phyloP scores from a whole-genome alignment of 176 grass and related monocot species.

The Oryza officinalis region DNA sequence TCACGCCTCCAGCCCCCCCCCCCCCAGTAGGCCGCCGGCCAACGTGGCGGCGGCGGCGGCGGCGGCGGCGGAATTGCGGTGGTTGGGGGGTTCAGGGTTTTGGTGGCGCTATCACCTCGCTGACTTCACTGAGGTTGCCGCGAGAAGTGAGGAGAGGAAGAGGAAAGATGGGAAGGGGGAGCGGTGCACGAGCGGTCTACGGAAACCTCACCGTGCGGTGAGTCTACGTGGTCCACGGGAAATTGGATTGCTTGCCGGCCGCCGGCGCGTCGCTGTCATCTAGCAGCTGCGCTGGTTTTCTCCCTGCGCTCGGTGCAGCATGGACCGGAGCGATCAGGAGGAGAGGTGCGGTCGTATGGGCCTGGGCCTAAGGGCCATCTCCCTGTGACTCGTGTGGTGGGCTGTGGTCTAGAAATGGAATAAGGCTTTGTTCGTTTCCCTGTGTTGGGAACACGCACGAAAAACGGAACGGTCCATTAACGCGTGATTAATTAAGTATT shows the following conservation, averaged over 20 bases:
- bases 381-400: too few species aligned
- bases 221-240: constrained; percentile 32
- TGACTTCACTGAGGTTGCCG: background rate
- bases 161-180: background rate
- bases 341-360: background rate
- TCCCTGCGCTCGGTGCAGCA: background rate
- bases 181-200: constrained; percentile 36
- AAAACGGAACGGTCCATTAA: too few species aligned
- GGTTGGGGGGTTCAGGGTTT: constrained; percentile 47
- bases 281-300: background rate
- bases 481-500: too few species aligned
- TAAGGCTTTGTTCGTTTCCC: too few species aligned
- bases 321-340: background rate
- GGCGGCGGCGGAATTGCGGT: background rate
- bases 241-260: background rate
- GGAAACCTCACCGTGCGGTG: background rate
- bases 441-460: too few species aligned
- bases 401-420: background rate
- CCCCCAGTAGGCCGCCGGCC: background rate
- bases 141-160: background rate
- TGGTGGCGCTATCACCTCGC: constrained; percentile 33
- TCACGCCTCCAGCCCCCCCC: background rate
- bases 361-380: too few species aligned
- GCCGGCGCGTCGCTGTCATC: background rate
- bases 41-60: background rate